These are phyloP conservation scores for Gossypium trilobum DNA, from an alignment of 441 rosid species.

Conservation along the genomic window DNA sequence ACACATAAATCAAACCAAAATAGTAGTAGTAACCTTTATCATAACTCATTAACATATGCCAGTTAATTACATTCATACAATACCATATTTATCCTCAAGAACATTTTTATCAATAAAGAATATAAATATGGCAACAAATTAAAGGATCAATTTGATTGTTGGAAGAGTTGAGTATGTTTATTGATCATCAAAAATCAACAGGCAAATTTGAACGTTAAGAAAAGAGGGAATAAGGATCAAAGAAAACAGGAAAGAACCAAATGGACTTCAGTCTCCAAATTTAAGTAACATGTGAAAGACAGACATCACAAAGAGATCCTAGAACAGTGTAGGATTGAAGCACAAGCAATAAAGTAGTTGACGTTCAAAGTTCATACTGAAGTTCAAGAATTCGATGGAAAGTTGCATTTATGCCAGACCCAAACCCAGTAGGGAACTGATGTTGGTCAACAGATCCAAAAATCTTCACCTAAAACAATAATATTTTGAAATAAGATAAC, in stretches of 20 bases:
- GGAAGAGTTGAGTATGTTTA: background rate
- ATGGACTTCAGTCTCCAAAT: background rate
- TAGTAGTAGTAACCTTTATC: background rate
- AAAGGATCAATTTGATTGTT: background rate
- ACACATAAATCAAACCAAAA: background rate
- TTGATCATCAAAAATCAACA: background rate
- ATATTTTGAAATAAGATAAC: slow-evolving; percentile 18
- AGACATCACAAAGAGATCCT: background rate
- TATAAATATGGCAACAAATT: background rate
- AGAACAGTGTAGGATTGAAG: background rate
- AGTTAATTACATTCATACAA: background rate
- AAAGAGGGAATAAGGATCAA: background rate
- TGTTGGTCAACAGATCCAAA: slow-evolving; percentile 45
- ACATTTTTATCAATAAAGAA: background rate
- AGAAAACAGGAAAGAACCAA: background rate
- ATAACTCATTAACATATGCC: background rate
- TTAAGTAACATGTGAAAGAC: background rate
- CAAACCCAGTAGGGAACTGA: slow-evolving; percentile 61
- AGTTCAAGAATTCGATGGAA: slow-evolving; percentile 58
- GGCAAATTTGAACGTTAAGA: background rate
- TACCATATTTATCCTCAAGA: background rate
- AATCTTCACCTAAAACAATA: slow-evolving; percentile 46
- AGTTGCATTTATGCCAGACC: slow-evolving; percentile 60
- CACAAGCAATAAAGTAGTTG: background rate
- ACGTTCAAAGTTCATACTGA: slow-evolving; percentile 34